Base-by-base conservation (phyloP, 2,329 filamentous ascomycete genomes). In the Botryotinia narcissicola region DNA sequence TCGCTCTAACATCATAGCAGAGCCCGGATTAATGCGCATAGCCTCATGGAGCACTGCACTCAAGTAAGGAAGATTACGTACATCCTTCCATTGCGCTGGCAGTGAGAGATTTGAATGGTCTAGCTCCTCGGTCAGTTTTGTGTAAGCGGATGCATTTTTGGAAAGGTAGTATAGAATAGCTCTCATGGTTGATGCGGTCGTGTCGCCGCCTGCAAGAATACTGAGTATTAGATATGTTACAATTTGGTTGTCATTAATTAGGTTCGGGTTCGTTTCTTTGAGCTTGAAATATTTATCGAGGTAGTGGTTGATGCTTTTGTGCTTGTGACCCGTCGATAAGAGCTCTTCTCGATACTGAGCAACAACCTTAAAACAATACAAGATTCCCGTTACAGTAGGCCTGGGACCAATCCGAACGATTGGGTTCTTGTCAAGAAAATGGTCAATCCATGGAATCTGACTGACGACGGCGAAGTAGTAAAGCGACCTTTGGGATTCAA, bases 401-500 rank as follows among this genome's bases (percentile, higher is more conserved):
- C 32, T 64, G 7, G 46, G 37, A 22, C 37, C 70, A 42, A 66
- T 46, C 44, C 48, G 35, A n/a, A 64, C 20, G 5, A 59, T 35
- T 29, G 46, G 37, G 22, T 59, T 59, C n/a, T 66, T 72, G 9
- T 72, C 35, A 12, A 72, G 70, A 20, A 64, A 32, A 16, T 57
- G 18, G 32, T 44, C 60, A 22, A 71, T 63, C 37, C 60, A 71
- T n/a, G 70, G 70, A 35, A 66, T 72, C 35, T 72, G 61, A n/a
- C 70, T 66, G 29, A 54, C 18, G 32, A n/a, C 42, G 14, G 60
- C 46, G 35, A 57, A 72, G n/a, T 66, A 66, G 37, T 57, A 72
- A 22, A 66, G 60, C n/a, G 20, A n/a, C 63, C 22, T 64, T 37
- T 29, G 20, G 29, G 29, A 37, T 57, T 63, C 46, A 35, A 14